phyloP scores from a whole-genome alignment of 805 yeast species.

The Candida hungchunana region DNA sequence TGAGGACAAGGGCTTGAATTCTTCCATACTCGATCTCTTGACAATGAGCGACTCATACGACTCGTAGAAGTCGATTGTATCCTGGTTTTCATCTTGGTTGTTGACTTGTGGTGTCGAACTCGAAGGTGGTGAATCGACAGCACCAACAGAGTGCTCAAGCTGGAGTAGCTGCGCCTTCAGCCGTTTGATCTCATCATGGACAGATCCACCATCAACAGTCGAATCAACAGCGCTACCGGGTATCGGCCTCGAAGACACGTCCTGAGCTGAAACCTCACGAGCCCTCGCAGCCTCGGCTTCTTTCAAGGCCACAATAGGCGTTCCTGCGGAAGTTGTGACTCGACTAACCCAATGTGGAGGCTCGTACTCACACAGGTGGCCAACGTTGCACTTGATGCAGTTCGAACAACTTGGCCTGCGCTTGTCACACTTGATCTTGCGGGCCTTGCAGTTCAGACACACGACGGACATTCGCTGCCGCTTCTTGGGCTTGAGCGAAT shows the following conservation, averaged over 20 bases:
- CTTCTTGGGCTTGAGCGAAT: slow-evolving; percentile 20
- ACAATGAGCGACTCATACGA: slow-evolving; percentile 17
- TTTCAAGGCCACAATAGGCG: slow-evolving; percentile 8
- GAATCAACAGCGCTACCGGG: background rate
- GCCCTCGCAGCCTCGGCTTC: slow-evolving; percentile 3
- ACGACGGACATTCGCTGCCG: slow-evolving; percentile 36
- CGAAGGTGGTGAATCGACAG: background rate
- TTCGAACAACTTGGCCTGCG: slow-evolving; percentile 32
- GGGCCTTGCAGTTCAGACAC: slow-evolving; percentile 34
- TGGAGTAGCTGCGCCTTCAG: slow-evolving; percentile 7
- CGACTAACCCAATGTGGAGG: slow-evolving; percentile 27
- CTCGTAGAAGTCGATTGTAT: slow-evolving; percentile 20
- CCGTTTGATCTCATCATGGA: slow-evolving; percentile 13
- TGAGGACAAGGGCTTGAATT: slow-evolving; percentile 23
- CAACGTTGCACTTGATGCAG: slow-evolving; percentile 30
- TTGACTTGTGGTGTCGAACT: background rate
- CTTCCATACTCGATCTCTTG: slow-evolving; percentile 27
- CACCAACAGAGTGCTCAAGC: slow-evolving; percentile 8
- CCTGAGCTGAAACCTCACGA: background rate
- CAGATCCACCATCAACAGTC: background rate
- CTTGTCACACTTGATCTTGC: slow-evolving; percentile 41
- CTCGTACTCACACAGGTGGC: slow-evolving; percentile 25
- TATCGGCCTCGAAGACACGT: background rate
- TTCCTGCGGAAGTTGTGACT: slow-evolving; percentile 13
- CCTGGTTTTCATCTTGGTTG: slow-evolving; percentile 11